Evolutionary conservation across 2,329 filamentous ascomycete genomes (phyloP).

Genomic region (Westerdykella ornata): DNA sequence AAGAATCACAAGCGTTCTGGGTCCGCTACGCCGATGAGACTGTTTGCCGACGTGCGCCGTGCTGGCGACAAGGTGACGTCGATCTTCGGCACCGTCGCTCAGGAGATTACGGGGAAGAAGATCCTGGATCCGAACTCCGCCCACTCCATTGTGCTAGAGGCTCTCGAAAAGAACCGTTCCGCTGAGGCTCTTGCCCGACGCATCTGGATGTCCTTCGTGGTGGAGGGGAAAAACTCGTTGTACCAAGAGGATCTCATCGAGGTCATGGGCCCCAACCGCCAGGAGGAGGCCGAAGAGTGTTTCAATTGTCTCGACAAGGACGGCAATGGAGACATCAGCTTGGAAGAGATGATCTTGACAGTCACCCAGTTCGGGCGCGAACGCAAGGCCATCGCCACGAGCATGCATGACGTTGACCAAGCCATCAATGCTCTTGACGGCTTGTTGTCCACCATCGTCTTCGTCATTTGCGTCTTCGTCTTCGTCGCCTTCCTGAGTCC

Average conservation of each 20-base stretch:
- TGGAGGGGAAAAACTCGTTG: slow-evolving; percentile 77
- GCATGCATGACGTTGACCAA: slow-evolving; percentile 96
- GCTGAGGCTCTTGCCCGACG: slow-evolving; percentile 90
- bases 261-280: slow-evolving; percentile 70
- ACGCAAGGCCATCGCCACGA: slow-evolving; percentile 80
- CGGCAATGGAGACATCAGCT: slow-evolving; percentile 84
- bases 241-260: slow-evolving; percentile 77
- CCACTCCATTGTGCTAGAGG: slow-evolving; percentile 82
- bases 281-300: slow-evolving; percentile 75
- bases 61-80: slow-evolving; percentile 91
- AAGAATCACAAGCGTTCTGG: slow-evolving; percentile 48
- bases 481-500: slow-evolving; percentile 87
- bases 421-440: slow-evolving; percentile 87
- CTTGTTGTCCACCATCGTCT: slow-evolving; percentile 72
- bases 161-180: slow-evolving; percentile 73
- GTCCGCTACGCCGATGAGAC: slow-evolving; percentile 66
- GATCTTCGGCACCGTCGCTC: slow-evolving; percentile 85
- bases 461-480: slow-evolving; percentile 74
- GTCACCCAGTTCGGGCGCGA: slow-evolving; percentile 77
- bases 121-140: slow-evolving; percentile 89
- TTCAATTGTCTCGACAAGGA: slow-evolving; percentile 78
- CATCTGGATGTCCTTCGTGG: slow-evolving; percentile 97
- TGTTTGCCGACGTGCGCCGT: slow-evolving; percentile 65
- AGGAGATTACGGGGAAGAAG: slow-evolving; percentile 90
- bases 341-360: slow-evolving; percentile 91